Base-by-base conservation (phyloP, 202 grass and related monocot species). In the Carex arenaria region DNA sequence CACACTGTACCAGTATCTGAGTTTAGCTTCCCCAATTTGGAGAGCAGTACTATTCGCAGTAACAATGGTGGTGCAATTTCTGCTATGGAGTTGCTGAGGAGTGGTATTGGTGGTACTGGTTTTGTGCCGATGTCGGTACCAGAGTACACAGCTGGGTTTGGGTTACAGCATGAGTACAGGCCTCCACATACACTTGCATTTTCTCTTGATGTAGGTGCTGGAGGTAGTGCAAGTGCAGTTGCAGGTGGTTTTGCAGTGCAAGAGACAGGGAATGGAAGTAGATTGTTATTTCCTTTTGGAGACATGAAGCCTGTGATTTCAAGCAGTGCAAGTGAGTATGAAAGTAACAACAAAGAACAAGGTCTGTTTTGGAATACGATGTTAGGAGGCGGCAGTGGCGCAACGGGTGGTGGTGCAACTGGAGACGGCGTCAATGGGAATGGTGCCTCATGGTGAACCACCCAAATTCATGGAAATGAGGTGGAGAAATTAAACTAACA, bases 31-130 rank as follows among this genome's bases (percentile, higher is more conserved):
- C 88, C 92, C 9, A 92, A 83, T 80, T 82, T 95, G 43, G 92
- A 97, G 77, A 94, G 90, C 88, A 93, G 85, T 81, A 92, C 30
- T 80, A 28, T 90, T 80, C 82, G 88, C 84, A 86, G 84, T 61
- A 84, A 63, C 8, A 86, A 73, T 1, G 82, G 94, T 26, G 84
- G 91, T 53, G 61, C 91, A 22, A 86, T 97, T 65, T 97, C 94
- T 64, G 92, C 94, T 15, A 97, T 97, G 94, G 94, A 97, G 85
- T 88, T 97, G 32, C 88, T 97, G 10, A 91, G 94, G 82, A 94
- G 92, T 86, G 88, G 90, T 34, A 89, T 90, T 52, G 89, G 83
- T 64, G 82, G 64, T 42, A 23, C 75, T 30, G 42, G 61, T 23
- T 80, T 84, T 6, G 30, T 86, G 53, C 91, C 84, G 45, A 20